A percentile compares a stretch with the other conserved stretches of the same genome.
Evolutionary conservation across 2,329 filamentous ascomycete genomes (phyloP).

Genomic region (Fusarium lateritium): DNA sequence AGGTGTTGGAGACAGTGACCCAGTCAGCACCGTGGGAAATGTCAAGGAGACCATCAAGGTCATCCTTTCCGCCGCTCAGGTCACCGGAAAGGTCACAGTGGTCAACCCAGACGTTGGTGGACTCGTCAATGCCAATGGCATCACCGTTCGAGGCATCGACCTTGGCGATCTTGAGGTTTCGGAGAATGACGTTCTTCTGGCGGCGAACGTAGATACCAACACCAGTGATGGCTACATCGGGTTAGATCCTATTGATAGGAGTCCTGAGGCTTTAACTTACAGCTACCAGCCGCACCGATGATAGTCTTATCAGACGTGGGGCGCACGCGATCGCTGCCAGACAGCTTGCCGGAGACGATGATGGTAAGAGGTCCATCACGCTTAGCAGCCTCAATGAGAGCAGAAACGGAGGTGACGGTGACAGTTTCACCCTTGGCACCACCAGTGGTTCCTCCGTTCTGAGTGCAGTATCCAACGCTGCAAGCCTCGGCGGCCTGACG

Average conservation of each 20-base stretch:
- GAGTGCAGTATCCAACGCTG: constrained; percentile 52
- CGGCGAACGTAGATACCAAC: constrained; percentile 68
- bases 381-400: constrained; percentile 49
- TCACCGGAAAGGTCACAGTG: constrained; percentile 77
- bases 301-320: constrained; percentile 61
- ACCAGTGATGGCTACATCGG: constrained; percentile 56
- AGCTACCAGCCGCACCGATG: constrained; percentile 55
- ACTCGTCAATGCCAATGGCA: constrained; percentile 70
- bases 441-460: constrained; percentile 53
- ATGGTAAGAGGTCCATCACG: constrained; percentile 49
- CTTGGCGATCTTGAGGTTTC: constrained; percentile 72
- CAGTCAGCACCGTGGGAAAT: constrained; percentile 74
- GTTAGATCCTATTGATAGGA: background rate
- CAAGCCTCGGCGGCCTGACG: constrained; percentile 66
- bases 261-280: background rate
- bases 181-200: constrained; percentile 71
- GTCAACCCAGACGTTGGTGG: constrained; percentile 76
- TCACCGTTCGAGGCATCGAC: constrained; percentile 70
- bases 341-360: constrained; percentile 49
- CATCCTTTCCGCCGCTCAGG: constrained; percentile 73
- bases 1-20: constrained; percentile 62
- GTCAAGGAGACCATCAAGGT: constrained; percentile 77
- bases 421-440: constrained; percentile 50
- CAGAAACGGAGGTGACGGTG: constrained; percentile 47
- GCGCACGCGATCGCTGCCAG: constrained; percentile 44